phyloP scores from a whole-genome alignment of 352 stramenopile genomes.

The Globisporangium nagaii region DNA sequence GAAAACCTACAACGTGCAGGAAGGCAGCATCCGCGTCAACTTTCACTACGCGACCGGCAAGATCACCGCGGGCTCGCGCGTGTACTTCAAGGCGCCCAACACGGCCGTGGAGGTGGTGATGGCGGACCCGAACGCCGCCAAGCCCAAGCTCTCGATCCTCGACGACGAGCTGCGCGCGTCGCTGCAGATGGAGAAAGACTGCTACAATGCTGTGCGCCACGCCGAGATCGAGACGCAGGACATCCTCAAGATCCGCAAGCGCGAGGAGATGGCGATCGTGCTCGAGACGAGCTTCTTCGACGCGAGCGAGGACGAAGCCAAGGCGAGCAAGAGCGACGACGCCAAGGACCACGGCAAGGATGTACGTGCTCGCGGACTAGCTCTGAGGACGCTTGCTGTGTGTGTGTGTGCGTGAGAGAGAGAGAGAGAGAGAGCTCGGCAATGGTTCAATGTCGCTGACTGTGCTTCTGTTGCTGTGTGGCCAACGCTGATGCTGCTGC shows the following conservation, averaged over 20 bases:
- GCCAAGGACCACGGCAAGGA: slow-evolving; percentile 60
- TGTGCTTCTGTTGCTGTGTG: too few species aligned
- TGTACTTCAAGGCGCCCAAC: slow-evolving; percentile 76
- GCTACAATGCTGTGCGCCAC: slow-evolving; percentile 81
- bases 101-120: slow-evolving; percentile 68
- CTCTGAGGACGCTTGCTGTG: background rate
- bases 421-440: too few species aligned
- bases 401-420: background rate
- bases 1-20: slow-evolving; percentile 87
- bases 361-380: slow-evolving; percentile 20
- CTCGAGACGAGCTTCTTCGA: slow-evolving; percentile 88
- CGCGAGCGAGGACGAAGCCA: slow-evolving; percentile 50
- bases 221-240: slow-evolving; percentile 89
- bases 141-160: slow-evolving; percentile 70
- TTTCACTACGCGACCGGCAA: slow-evolving; percentile 92
- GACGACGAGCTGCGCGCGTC: slow-evolving; percentile 63
- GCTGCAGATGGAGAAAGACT: slow-evolving; percentile 89
- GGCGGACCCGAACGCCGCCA: slow-evolving; percentile 54
- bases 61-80: slow-evolving; percentile 78
- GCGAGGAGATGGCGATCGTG: slow-evolving; percentile 81
- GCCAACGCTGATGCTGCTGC: too few species aligned
- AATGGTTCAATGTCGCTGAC: too few species aligned
- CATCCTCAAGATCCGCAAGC: slow-evolving; percentile 85
- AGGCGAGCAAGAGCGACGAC: slow-evolving; percentile 58
- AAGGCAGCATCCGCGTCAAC: slow-evolving; percentile 84